Evolutionary conservation across 192 early-diverging fungal genomes (phyloP).

Genomic region (Oehlia diaphana): DNA sequence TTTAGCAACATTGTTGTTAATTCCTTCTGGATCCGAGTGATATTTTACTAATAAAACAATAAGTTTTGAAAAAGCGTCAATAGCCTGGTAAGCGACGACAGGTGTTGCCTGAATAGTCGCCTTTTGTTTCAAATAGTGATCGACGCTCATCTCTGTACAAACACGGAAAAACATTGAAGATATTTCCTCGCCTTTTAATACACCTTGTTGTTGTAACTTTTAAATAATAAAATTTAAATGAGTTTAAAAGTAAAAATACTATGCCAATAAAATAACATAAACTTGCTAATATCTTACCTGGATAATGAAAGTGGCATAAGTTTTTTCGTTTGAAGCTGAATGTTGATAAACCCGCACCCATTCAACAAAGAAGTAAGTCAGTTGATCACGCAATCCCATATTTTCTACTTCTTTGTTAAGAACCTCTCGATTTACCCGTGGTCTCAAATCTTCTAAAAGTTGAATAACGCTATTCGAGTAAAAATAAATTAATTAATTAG

Average conservation of each 20-base stretch:
- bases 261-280: neutral
- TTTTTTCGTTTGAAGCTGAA: constrained; percentile 70
- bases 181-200: constrained; percentile 73
- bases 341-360: constrained; percentile 80
- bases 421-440: constrained; percentile 38
- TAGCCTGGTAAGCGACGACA: constrained; percentile 69
- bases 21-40: constrained; percentile 58
- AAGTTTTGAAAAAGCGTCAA: constrained; percentile 91
- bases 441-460: constrained; percentile 59
- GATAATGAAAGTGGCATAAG: constrained; percentile 61
- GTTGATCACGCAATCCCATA: constrained; percentile 55
- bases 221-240: neutral
- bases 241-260: neutral
- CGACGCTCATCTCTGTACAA: constrained; percentile 82
- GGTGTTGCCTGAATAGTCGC: constrained; percentile 45
- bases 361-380: constrained; percentile 71
- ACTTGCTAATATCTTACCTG: constrained; percentile 35
- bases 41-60: constrained; percentile 81
- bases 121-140: constrained; percentile 69
- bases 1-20: constrained; percentile 53
- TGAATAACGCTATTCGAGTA: constrained; percentile 43
- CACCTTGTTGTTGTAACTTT: constrained; percentile 74
- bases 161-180: constrained; percentile 90
- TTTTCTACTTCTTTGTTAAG: constrained; percentile 53
- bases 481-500: neutral